A percentile compares a stretch with the other conserved stretches of the same genome.
These are phyloP conservation scores for Saccharomyces hybrid DNA, from an alignment of 1,139 yeast species.

Conservation along the genomic window DNA sequence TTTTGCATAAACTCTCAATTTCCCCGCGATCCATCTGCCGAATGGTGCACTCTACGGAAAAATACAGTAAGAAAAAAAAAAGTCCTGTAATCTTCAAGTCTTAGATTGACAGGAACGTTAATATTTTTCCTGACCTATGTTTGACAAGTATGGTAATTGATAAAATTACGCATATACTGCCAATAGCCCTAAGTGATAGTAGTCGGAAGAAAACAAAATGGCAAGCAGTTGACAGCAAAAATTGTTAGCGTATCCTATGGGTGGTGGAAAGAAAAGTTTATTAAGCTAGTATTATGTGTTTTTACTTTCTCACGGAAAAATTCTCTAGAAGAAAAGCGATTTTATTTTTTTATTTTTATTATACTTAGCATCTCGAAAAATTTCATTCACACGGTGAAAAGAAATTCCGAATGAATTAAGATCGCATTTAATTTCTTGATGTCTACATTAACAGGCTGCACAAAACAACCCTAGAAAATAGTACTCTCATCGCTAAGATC, in stretches of 20 bases:
- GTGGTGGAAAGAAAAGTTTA: not conserved
- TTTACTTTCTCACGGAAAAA: not conserved
- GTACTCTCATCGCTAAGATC: not conserved
- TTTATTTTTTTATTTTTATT: too few relatives aligned
- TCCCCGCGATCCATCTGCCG: not conserved
- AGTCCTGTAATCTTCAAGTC: not conserved
- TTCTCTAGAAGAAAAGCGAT: not conserved
- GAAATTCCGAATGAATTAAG: not conserved
- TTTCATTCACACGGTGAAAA: not conserved
- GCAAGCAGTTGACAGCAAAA: not conserved
- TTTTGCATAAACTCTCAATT: not conserved
- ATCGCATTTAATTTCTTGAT: not conserved
- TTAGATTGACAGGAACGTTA: not conserved
- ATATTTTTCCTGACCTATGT: not conserved
- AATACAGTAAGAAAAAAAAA: not conserved
- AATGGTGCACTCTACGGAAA: not conserved
- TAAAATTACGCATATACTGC: not conserved
- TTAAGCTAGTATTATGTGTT: not conserved
- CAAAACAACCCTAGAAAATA: not conserved
- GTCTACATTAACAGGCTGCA: not conserved
- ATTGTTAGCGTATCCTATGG: not conserved
- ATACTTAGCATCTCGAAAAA: not conserved
- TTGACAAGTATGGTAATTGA: not conserved
- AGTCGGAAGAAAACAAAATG: too few relatives aligned
- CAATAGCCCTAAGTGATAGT: not conserved